Conservation (phyloP, 805 yeast species). For the Jamesozyma hellenica region DNA sequence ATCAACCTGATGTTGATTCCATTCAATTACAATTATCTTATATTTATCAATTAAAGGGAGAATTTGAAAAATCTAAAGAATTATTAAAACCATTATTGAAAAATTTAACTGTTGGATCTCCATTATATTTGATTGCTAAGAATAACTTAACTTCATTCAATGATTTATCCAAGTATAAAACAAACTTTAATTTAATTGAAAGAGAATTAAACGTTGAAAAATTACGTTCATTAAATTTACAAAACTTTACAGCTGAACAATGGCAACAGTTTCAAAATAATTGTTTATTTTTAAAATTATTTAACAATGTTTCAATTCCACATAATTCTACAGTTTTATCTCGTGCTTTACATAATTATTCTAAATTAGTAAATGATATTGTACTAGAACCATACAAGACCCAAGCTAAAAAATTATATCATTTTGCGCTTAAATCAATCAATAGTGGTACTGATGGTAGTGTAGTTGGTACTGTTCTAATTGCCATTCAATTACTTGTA, state of each 20-base stretch:
- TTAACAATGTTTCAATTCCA: slow-evolving; percentile 17
- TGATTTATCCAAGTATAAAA: slow-evolving; percentile 25
- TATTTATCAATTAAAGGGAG: slow-evolving; percentile 37
- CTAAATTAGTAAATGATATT: slow-evolving; percentile 15
- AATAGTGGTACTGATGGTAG: slow-evolving; percentile 15
- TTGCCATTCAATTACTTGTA: slow-evolving; percentile 22
- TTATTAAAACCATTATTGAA: slow-evolving; percentile 30
- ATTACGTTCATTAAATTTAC: slow-evolving; percentile 12
- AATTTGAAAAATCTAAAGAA: slow-evolving; percentile 29
- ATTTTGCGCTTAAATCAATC: slow-evolving; percentile 14
- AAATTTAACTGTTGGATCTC: slow-evolving; percentile 15
- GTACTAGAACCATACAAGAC: slow-evolving; percentile 22
- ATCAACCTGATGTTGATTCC: slow-evolving; percentile 45
- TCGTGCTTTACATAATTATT: slow-evolving; percentile 17
- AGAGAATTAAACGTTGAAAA: slow-evolving; percentile 29
- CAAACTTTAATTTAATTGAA: slow-evolving; percentile 24
- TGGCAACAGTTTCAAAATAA: slow-evolving; percentile 18
- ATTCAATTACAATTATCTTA: slow-evolving; percentile 53
- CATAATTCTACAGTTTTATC: slow-evolving; percentile 14
- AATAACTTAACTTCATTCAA: slow-evolving; percentile 25
- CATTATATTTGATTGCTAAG: slow-evolving; percentile 23
- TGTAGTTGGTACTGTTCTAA: slow-evolving; percentile 16
- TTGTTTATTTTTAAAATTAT: slow-evolving; percentile 17
- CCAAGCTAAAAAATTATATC: slow-evolving; percentile 24
- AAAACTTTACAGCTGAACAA: slow-evolving; percentile 21